Evolutionary conservation across 2,329 filamentous ascomycete genomes (phyloP), one percentile per base, ranked within the genome.

Genomic region (Sporothrix luriei): DNA sequence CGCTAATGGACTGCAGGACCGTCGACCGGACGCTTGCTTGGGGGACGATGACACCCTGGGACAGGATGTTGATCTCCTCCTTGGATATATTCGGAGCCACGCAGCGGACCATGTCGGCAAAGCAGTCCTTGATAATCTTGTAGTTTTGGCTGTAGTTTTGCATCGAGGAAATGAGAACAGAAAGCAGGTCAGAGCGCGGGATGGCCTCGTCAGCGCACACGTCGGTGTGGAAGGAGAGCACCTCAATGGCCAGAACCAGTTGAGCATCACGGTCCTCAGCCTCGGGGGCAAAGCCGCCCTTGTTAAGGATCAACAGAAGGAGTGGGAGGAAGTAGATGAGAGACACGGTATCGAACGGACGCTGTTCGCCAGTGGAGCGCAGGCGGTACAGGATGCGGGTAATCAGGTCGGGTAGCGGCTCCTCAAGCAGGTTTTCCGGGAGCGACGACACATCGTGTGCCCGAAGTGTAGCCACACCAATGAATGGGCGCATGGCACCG

Each of bases 91-190:
- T 97, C 2, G 91, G 88, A 3, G 94, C 91, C 66, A 98, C 85
- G 73, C 90, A 94, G 71, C 93, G 89, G 75, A 92, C 92, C 73
- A 96, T 86, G 78, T 98, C 93, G 68, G 91, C 85, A 73, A 99
- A 87, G 76, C 93, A 97, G 79, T 99, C 95, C 78, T 94, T 97
- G 80, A 97, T 88, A 70, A 94, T 83, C 80, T 97, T 97, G 82
- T 97, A 97, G 79, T 99, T 95, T 76, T 97, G 93, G 57, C 89
- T 90, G 78, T 97, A 97, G 71, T 82, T 86, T 77, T 96, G 92
- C 91, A 99, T 96, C 1, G 93, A 90, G 57, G 83, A 84, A 69
- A 97, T 89, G 49, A 99, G 83, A 3, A 86, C 84, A 2, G 86
- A 82, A 4, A 98, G 79, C 49, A 97, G 84, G 70, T 93, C 87